phyloP scores from a whole-genome alignment of 129 eudicot species.

The Oenanthe sinensis region DNA sequence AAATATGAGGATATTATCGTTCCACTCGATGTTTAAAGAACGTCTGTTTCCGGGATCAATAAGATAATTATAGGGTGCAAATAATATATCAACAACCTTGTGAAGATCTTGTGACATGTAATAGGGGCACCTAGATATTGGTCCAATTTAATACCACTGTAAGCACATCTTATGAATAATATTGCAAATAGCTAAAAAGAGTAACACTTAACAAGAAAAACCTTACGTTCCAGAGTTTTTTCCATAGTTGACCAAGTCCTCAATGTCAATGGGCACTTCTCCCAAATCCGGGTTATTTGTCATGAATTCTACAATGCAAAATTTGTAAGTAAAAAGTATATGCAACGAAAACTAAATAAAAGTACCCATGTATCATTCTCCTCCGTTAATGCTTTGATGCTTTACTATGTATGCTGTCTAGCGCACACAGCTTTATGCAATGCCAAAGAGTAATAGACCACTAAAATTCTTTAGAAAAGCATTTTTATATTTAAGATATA shows the following conservation, averaged over 20 bases:
- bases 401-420: neutral
- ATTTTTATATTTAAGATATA: neutral
- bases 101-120: slow-evolving; percentile 83
- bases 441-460: neutral
- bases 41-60: slow-evolving; percentile 72
- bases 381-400: neutral
- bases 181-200: slow-evolving; percentile 7
- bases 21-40: slow-evolving; percentile 66
- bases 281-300: slow-evolving; percentile 71
- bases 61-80: slow-evolving; percentile 98
- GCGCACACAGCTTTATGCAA: neutral
- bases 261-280: slow-evolving; percentile 95
- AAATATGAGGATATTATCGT: slow-evolving; percentile 63
- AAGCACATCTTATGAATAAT: slow-evolving; percentile 7
- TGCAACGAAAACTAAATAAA: too few species aligned
- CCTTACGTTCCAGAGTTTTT: slow-evolving; percentile 84
- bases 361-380: too few species aligned
- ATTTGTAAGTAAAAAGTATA: slow-evolving; percentile 1
- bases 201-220: slow-evolving; percentile 15
- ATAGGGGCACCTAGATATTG: slow-evolving; percentile 77
- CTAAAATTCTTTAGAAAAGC: neutral
- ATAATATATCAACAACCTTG: slow-evolving; percentile 79
- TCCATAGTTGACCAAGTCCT: slow-evolving; percentile 94
- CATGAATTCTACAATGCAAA: slow-evolving; percentile 46
- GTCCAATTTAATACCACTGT: slow-evolving; percentile 10